These are phyloP conservation scores for Nicotiana rustica DNA, from an alignment of 305 asterid genomes.

Conservation along the genomic window DNA sequence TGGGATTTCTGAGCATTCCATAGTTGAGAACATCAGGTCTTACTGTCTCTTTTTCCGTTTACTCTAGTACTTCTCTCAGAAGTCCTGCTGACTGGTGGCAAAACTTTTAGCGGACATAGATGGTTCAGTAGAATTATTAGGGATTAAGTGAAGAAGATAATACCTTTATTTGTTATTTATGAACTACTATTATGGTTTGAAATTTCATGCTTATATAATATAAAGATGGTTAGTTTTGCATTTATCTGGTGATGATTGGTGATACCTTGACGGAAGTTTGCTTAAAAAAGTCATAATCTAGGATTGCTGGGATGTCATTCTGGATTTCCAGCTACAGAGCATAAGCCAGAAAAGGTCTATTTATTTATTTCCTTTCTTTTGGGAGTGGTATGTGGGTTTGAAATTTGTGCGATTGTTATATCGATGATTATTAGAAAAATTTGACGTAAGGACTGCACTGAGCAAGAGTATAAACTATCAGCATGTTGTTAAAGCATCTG, in stretches of 20 bases:
- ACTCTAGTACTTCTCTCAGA: background rate
- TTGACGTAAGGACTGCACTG: background rate
- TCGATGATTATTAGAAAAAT: background rate
- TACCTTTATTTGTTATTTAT: background rate
- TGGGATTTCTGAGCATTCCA: background rate
- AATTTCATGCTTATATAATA: background rate
- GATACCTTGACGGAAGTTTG: background rate
- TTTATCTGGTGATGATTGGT: background rate
- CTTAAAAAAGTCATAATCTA: background rate
- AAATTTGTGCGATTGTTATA: constrained; percentile 1
- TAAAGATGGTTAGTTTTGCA: background rate
- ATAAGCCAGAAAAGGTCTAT: background rate
- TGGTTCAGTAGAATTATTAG: background rate
- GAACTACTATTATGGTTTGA: background rate
- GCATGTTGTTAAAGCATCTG: background rate
- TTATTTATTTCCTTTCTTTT: background rate
- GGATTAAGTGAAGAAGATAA: constrained; percentile 1
- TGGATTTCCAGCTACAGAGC: constrained; percentile 1
- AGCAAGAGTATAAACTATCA: background rate
- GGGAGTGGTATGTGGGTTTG: background rate
- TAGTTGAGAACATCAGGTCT: constrained; percentile 12
- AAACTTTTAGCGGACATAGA: background rate
- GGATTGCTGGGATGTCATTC: constrained; percentile 9
- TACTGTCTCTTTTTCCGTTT: background rate
- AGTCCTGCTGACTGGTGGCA: background rate